Evolutionary conservation across 495 filamentous ascomycete genomes (phyloP), one percentile per base, ranked within the genome.

Genomic region (Aspergillus cristatus): DNA sequence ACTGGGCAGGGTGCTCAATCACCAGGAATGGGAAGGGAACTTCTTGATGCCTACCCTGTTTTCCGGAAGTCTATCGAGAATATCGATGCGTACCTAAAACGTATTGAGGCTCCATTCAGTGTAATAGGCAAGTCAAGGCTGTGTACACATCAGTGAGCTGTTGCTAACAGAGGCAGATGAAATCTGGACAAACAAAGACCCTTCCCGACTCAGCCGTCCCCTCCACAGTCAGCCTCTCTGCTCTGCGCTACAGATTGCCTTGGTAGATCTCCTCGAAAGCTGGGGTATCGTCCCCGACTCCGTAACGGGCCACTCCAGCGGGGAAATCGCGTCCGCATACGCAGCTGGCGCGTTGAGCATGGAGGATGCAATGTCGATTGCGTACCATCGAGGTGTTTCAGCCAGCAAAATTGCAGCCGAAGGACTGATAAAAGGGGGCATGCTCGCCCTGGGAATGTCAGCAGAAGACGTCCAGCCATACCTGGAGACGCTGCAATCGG

Each of bases 1-100:
- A 84, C 79, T 11, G 81, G 81, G 18, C 81, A 86, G 50, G 81
- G 81, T 12, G 72, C 76, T 1, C 75, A 81, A 35, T 84, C 54
- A 54, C 28, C 35, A 3, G 45, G 33, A 6, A 73, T 71, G 68
- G 70, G 64, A 7, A 42, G 46, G 18, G 53, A 62, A 11, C 33
- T 73, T 8, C 36, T 68, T 6, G 32, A 51, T 2, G 16, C 46
- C 1, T 64, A 56, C 31, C 53, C 55, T 5, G 31, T 62, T n/a
- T 70, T 70, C 47, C 25, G 49, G 13, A 30, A 47, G 5, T 46
- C 50, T 6, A 34, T 67, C 5, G 32, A 50, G 18, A 32, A 32
- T 5, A 47, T 48, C 1, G 51, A 54, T 8, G 28, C 6, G 3
- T 41, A 32, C 35, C 34, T 57, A n/a, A 31, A 24, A 7, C 33